These are phyloP conservation scores for Eragrostis tef DNA, from an alignment of 202 grass and related monocot species.

Conservation along the genomic window DNA sequence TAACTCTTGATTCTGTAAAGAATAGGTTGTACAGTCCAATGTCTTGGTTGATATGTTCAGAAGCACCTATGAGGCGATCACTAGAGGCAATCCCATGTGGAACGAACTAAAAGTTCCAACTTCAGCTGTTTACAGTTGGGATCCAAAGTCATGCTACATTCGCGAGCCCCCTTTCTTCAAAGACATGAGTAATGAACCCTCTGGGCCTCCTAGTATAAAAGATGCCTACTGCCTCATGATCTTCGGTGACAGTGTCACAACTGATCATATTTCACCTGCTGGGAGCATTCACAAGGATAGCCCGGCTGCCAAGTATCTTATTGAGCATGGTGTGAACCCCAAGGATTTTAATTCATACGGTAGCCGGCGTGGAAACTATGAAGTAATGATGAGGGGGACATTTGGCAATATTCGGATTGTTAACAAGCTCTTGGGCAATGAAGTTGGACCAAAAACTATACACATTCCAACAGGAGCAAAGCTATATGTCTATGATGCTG, in stretches of 20 bases:
- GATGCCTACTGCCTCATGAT: slow-evolving; percentile 63
- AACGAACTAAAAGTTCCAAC: slow-evolving; percentile 59
- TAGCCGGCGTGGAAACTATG: slow-evolving; percentile 60
- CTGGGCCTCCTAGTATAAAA: slow-evolving; percentile 19
- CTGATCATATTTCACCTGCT: slow-evolving; percentile 25
- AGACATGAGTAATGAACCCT: not conserved
- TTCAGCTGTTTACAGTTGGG: not conserved
- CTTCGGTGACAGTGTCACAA: slow-evolving; percentile 65
- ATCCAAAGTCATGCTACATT: not conserved
- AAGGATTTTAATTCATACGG: slow-evolving; percentile 69
- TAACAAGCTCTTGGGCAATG: slow-evolving; percentile 59
- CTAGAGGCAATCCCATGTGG: slow-evolving; percentile 65
- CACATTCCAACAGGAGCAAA: slow-evolving; percentile 66
- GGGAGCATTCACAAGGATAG: slow-evolving; percentile 64
- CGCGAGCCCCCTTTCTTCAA: not conserved
- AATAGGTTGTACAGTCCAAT: slow-evolving; percentile 49
- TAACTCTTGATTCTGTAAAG: not conserved
- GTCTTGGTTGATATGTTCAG: slow-evolving; percentile 64
- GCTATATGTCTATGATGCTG: slow-evolving; percentile 64
- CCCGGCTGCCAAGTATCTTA: slow-evolving; percentile 59
- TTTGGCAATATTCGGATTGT: slow-evolving; percentile 67
- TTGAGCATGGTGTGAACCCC: slow-evolving; percentile 57
- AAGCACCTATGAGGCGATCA: slow-evolving; percentile 62
- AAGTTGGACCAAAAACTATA: slow-evolving; percentile 65
- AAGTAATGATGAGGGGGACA: slow-evolving; percentile 65